phyloP scores from a whole-genome alignment of 225 moss, liverwort and hornwort species.

The Polytrichum formosum region DNA sequence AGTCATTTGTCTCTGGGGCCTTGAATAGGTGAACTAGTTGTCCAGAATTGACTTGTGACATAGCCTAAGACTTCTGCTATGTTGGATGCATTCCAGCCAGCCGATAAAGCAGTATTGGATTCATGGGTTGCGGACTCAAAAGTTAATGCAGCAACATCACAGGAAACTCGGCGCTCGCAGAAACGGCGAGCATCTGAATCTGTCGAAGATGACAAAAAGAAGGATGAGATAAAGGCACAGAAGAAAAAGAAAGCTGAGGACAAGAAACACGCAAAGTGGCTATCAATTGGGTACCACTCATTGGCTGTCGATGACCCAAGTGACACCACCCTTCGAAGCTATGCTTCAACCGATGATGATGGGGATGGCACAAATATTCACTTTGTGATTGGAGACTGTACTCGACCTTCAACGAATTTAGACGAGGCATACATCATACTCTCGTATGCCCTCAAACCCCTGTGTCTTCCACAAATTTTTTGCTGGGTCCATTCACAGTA shows the following conservation, averaged over 20 bases:
- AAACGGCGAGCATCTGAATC: slow-evolving; percentile 25
- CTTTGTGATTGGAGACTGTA: slow-evolving; percentile 83
- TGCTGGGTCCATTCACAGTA: too few species aligned
- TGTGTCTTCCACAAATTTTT: background rate
- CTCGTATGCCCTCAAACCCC: slow-evolving; percentile 19
- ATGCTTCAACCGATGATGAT: slow-evolving; percentile 28
- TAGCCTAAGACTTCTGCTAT: too few species aligned
- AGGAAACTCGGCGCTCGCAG: slow-evolving; percentile 23
- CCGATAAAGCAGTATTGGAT: slow-evolving; percentile 50
- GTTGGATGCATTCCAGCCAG: slow-evolving; percentile 24
- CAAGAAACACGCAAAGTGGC: slow-evolving; percentile 56
- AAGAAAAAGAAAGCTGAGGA: slow-evolving; percentile 67
- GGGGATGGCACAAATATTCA: slow-evolving; percentile 47
- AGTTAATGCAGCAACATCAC: slow-evolving; percentile 16
- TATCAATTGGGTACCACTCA: slow-evolving; percentile 59
- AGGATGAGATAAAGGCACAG: slow-evolving; percentile 32
- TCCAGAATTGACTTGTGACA: too few species aligned
- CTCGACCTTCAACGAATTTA: slow-evolving; percentile 46
- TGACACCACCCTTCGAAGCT: slow-evolving; percentile 14
- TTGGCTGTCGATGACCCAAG: slow-evolving; percentile 54
- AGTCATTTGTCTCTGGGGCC: too few species aligned
- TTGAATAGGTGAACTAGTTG: too few species aligned
- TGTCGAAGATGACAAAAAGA: slow-evolving; percentile 32
- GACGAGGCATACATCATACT: slow-evolving; percentile 44
- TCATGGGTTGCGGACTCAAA: slow-evolving; percentile 46